Base-by-base conservation (phyloP, 768 basidiomycete genomes). In the Coprinopsis strossmayeri region DNA sequence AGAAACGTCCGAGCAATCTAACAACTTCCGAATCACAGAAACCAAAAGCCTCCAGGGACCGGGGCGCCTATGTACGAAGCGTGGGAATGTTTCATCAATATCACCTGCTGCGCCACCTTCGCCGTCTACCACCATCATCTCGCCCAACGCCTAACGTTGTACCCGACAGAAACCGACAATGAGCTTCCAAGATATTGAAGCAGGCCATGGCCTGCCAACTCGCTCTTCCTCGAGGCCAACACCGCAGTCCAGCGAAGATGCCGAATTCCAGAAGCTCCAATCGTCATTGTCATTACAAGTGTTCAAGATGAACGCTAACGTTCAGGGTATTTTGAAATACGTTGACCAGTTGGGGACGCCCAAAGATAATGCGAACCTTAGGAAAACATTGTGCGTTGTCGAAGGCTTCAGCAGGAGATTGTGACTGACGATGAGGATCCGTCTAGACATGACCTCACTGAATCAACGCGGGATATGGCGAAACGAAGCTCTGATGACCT, bases 291-390 rank as follows among this genome's bases (percentile, higher is more conserved):
- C 87, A 1, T 75, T 98, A 4, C 94, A 98, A 64, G 91, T 95
- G 50, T 97, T 98, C 84, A 98, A 98, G 79, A 92, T 98, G 72
- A 94, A 95, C 59, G 81, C 90, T 50, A 99, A 99, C 67, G 92
- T 97, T 2, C 91, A 95, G 60, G 95, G 90, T 13, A 94, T 99
- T 42, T 66, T 91, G 57, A 91, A 90, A 67, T 76, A 93, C n/a
- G 91, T 98, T n/a, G 93, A 98, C 61, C 89, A 94, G 64, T 78
- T 99, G 1, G 95, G 95, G 3, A 91, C 87, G 0, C 70, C 70
- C 26, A 81, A 82, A 59, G 94, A 98, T 63, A 90, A 85, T 15
- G 79, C 84, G 1, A 64, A 71, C 2, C 67, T 98, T 46, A 76
- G 95, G 57, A 91, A 87, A 65, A 86, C 81, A 45, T 68, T 98